Conservation (phyloP, 768 basidiomycete species). For the Lactarius vividus region DNA sequence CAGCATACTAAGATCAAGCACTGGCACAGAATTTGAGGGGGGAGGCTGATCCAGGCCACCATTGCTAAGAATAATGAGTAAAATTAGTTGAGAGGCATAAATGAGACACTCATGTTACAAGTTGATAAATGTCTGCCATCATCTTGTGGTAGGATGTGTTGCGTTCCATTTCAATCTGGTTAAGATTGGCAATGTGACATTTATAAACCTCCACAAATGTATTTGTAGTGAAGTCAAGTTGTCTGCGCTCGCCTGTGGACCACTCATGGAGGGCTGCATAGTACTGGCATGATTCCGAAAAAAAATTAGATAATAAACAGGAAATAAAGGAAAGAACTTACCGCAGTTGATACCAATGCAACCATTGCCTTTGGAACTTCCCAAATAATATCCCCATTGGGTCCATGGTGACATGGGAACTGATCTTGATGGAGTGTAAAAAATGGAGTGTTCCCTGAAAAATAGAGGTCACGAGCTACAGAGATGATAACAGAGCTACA, state of each 20-base stretch:
- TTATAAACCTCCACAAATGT: not conserved
- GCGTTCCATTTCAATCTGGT: not conserved
- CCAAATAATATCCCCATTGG: not conserved
- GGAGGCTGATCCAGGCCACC: too few species aligned
- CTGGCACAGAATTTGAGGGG: too few species aligned
- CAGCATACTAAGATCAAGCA: too few species aligned
- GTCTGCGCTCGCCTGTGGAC: not conserved
- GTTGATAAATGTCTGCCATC: not conserved
- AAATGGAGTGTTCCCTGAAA: not conserved
- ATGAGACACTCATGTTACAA: not conserved
- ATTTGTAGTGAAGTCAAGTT: not conserved
- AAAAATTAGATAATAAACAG: not conserved
- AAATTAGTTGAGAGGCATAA: not conserved
- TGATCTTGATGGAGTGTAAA: not conserved
- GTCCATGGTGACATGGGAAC: not conserved
- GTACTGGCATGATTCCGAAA: not conserved
- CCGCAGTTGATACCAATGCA: not conserved
- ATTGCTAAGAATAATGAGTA: not conserved
- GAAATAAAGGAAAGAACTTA: not conserved
- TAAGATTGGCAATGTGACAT: not conserved
- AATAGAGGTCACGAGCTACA: not conserved
- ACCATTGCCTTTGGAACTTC: not conserved
- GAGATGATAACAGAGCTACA: not conserved
- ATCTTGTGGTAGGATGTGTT: not conserved
- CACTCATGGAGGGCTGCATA: too few species aligned